Evolutionary conservation across 352 stramenopile genomes (phyloP).

Genomic region (Blastocystis sp.): DNA sequence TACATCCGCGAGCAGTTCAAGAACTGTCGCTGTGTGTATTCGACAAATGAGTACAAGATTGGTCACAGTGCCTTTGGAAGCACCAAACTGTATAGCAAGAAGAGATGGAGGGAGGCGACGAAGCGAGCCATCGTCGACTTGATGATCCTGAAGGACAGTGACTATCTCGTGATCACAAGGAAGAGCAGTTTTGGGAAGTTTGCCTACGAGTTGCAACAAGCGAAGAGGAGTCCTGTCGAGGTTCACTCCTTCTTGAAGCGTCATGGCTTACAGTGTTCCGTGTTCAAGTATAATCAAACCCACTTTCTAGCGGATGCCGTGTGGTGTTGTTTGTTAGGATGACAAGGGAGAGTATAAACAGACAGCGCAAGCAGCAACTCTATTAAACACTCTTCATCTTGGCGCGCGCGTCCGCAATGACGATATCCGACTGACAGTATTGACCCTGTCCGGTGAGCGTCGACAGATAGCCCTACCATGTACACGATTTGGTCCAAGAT

Average conservation of each 20-base stretch:
- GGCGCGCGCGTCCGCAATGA: slow-evolving; percentile 21
- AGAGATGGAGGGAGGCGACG: background rate
- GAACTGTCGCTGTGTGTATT: background rate
- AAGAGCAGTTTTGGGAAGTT: slow-evolving; percentile 15
- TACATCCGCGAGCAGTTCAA: background rate
- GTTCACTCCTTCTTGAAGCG: background rate
- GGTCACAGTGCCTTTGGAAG: background rate
- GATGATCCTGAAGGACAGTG: slow-evolving; percentile 32
- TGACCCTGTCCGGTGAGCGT: background rate
- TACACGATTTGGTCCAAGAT: slow-evolving; percentile 42
- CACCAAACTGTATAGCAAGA: background rate
- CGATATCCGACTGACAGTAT: slow-evolving; percentile 39
- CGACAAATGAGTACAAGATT: background rate
- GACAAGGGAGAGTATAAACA: background rate
- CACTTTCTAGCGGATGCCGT: background rate
- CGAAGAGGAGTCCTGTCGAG: background rate
- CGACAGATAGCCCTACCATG: background rate
- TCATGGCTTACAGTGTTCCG: background rate
- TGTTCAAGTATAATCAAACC: background rate
- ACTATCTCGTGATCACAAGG: background rate
- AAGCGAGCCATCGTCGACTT: slow-evolving; percentile 7
- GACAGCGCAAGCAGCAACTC: background rate
- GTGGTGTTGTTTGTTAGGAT: background rate
- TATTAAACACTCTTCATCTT: slow-evolving; percentile 52
- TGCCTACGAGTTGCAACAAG: background rate